Conservation (phyloP, 2,329 filamentous ascomycete species). For the Phyllosticta citrichinensis region DNA sequence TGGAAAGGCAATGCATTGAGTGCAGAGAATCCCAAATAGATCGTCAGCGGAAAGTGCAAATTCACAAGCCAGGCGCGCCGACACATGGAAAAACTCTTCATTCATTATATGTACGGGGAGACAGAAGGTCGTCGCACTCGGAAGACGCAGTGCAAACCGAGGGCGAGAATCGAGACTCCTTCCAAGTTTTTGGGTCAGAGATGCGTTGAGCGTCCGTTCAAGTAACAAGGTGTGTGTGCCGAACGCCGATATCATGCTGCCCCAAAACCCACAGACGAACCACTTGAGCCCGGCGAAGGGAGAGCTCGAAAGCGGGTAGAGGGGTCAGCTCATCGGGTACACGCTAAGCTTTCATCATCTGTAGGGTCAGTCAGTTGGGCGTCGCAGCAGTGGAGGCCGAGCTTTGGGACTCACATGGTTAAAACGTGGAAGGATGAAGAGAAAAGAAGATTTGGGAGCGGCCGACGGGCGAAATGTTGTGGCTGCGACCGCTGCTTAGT, state of each 20-base stretch:
- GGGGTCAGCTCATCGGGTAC: conserved; percentile 77
- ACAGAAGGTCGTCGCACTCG: background rate
- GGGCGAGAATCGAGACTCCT: conserved; percentile 19
- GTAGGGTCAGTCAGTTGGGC: conserved; percentile 22
- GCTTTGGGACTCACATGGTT: conserved; percentile 61
- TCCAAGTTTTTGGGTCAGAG: conserved; percentile 70
- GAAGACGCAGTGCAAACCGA: background rate
- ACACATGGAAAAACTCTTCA: background rate
- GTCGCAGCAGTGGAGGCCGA: background rate
- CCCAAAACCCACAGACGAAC: conserved; percentile 57
- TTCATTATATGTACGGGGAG: conserved; percentile 4
- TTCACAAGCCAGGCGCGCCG: background rate
- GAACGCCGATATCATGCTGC: conserved; percentile 96
- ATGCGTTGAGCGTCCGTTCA: conserved; percentile 93
- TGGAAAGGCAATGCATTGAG: conserved; percentile 6
- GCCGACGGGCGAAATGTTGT: background rate
- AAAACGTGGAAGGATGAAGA: conserved; percentile 96
- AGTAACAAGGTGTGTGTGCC: conserved; percentile 98
- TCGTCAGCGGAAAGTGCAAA: background rate
- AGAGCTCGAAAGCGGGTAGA: conserved; percentile 66
- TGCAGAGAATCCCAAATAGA: background rate
- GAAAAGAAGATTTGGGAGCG: conserved; percentile 11
- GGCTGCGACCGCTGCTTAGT: background rate
- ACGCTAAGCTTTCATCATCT: conserved; percentile 99
- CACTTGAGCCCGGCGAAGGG: conserved; percentile 83